Conservation (phyloP, 805 yeast genomes). For the Candida manassasensis region DNA sequence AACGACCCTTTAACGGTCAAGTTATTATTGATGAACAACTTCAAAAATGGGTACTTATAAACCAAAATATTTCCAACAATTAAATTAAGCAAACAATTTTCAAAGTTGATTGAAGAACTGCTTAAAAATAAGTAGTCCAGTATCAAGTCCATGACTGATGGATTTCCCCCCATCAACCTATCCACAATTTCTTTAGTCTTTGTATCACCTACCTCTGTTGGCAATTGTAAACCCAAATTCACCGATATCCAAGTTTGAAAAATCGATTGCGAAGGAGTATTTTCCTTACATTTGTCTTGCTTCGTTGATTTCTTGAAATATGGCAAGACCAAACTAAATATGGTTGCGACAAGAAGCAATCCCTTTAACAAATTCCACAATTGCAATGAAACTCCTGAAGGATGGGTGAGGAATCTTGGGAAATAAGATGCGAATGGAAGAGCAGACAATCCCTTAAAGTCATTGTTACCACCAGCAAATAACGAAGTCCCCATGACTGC, state of each 20-base stretch:
- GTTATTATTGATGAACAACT: slow-evolving; percentile 18
- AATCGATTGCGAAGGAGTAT: slow-evolving; percentile 5
- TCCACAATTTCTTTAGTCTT: slow-evolving; percentile 13
- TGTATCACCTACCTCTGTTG: slow-evolving; percentile 14
- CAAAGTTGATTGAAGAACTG: slow-evolving; percentile 28
- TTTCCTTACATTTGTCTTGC: neutral
- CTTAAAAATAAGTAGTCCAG: slow-evolving; percentile 25
- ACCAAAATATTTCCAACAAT: slow-evolving; percentile 24
- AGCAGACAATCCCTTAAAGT: slow-evolving; percentile 44
- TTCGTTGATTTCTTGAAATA: slow-evolving; percentile 6
- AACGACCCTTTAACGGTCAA: slow-evolving; percentile 23
- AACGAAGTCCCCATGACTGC: slow-evolving; percentile 60
- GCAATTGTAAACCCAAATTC: slow-evolving; percentile 25
- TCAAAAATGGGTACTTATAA: slow-evolving; percentile 16
- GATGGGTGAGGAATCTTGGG: slow-evolving; percentile 14
- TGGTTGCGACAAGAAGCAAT: slow-evolving; percentile 17
- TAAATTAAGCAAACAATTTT: slow-evolving; percentile 27
- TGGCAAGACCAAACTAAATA: slow-evolving; percentile 15
- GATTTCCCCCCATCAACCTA: slow-evolving; percentile 11
- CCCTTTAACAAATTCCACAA: slow-evolving; percentile 20
- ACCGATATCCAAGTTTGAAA: slow-evolving; percentile 22
- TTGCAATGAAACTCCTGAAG: slow-evolving; percentile 20
- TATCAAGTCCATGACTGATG: slow-evolving; percentile 12
- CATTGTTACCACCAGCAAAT: slow-evolving; percentile 43
- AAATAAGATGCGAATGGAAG: slow-evolving; percentile 32